A percentile compares a stretch with the other conserved stretches of the same genome.
Evolutionary conservation across 108 stramenopile species (phyloP).

Genomic region (Cyclotella distinguenda): DNA sequence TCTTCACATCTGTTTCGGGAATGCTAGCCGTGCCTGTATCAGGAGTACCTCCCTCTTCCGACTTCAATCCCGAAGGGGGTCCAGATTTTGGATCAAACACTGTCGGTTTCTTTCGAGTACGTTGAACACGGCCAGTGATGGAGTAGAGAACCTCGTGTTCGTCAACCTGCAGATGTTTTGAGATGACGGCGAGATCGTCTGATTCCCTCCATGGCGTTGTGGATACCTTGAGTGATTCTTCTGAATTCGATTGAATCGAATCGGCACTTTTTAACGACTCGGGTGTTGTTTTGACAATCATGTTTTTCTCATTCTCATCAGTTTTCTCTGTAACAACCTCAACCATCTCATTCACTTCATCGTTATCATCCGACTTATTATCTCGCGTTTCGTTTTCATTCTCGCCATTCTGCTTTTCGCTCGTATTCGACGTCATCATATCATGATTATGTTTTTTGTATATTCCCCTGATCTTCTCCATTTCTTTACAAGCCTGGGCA

Average conservation of each 20-base stretch:
- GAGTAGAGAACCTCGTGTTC: constrained; percentile 19
- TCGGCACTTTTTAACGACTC: neutral
- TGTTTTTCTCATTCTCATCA: no score
- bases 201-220: neutral
- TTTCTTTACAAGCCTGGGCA: constrained; percentile 73
- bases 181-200: neutral
- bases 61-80: constrained; percentile 13
- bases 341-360: neutral
- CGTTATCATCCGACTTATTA: neutral
- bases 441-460: constrained; percentile 20
- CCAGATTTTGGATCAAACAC: constrained; percentile 28
- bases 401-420: constrained; percentile 1
- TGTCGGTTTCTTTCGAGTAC: constrained; percentile 35
- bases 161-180: constrained; percentile 7
- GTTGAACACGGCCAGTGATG: constrained; percentile 24
- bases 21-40: no score
- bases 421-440: neutral
- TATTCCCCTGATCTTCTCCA: constrained; percentile 58
- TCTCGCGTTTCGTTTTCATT: neutral
- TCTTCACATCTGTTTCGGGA: neutral
- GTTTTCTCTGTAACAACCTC: neutral
- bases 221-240: neutral
- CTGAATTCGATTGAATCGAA: neutral
- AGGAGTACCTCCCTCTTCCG: constrained; percentile 18
- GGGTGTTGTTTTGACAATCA: neutral